A percentile compares a stretch with the other conserved stretches of the same genome.
These are phyloP conservation scores for Picochlorum sp. DNA, from an alignment of 139 green algal species.

Conservation along the genomic window DNA sequence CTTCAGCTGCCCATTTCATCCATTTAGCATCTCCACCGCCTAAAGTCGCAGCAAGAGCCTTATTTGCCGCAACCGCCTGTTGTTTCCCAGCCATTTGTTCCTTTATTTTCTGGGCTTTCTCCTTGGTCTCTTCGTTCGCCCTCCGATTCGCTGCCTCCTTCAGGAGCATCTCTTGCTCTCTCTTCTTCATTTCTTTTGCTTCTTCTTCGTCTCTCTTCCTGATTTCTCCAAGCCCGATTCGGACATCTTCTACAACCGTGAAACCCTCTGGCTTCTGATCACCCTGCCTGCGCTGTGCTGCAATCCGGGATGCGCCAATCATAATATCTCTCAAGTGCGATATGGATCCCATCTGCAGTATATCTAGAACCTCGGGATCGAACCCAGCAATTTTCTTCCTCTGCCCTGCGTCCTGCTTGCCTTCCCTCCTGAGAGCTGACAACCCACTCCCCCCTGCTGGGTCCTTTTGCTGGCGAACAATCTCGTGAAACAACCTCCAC, in stretches of 20 bases:
- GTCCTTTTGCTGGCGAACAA: background rate
- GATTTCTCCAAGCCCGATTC: slow-evolving; percentile 4
- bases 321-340: background rate
- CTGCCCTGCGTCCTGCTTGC: background rate
- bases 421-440: background rate
- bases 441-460: background rate
- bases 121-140: slow-evolving; percentile 33
- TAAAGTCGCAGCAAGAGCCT: slow-evolving; percentile 28
- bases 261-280: background rate
- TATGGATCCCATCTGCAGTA: background rate
- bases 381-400: background rate
- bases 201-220: background rate
- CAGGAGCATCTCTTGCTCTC: slow-evolving; percentile 24
- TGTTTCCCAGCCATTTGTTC: slow-evolving; percentile 24
- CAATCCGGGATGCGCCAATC: background rate
- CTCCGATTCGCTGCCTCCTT: slow-evolving; percentile 8
- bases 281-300: background rate
- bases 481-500: background rate
- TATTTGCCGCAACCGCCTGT: slow-evolving; percentile 27
- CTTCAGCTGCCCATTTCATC: slow-evolving; percentile 18
- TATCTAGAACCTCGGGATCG: slow-evolving; percentile 2
- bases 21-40: slow-evolving; percentile 25
- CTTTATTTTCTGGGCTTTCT: slow-evolving; percentile 27
- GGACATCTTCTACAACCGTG: background rate
- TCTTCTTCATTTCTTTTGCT: slow-evolving; percentile 15